A percentile compares a stretch with the other conserved stretches of the same genome.
These are phyloP conservation scores for Lachnellula arida DNA, from an alignment of 2,329 filamentous ascomycete genomes.

Conservation along the genomic window DNA sequence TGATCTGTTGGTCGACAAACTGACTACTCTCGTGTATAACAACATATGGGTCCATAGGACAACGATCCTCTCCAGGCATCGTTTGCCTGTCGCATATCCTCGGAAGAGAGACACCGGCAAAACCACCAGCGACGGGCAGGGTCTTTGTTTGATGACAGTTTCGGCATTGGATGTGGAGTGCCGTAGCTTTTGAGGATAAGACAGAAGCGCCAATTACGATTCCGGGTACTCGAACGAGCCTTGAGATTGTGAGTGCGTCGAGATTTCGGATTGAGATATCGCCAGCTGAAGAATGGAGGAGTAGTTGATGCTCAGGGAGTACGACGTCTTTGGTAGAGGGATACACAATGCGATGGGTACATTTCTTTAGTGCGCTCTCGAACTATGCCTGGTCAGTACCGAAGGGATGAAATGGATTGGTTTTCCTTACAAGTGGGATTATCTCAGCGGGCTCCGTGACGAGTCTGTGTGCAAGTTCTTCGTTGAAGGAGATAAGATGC, in stretches of 20 bases:
- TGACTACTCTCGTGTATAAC: slow-evolving; percentile 89
- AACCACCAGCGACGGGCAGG: slow-evolving; percentile 75
- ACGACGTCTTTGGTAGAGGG: slow-evolving; percentile 61
- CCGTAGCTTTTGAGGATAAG: slow-evolving; percentile 90
- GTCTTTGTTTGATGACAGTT: slow-evolving; percentile 71
- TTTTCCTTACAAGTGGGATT: slow-evolving; percentile 72
- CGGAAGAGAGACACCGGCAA: slow-evolving; percentile 80
- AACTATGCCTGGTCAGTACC: slow-evolving; percentile 54
- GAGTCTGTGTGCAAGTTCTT: slow-evolving; percentile 86
- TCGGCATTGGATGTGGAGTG: slow-evolving; percentile 80
- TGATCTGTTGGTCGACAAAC: slow-evolving; percentile 96
- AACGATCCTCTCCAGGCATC: slow-evolving; percentile 68
- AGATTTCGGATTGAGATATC: slow-evolving; percentile 92
- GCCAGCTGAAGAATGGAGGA: slow-evolving; percentile 87
- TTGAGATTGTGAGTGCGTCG: slow-evolving; percentile 86
- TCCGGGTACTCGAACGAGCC: slow-evolving; percentile 92
- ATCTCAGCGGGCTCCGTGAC: slow-evolving; percentile 88
- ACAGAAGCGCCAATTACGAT: slow-evolving; percentile 98
- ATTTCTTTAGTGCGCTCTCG: slow-evolving; percentile 82
- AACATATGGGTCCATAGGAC: slow-evolving; percentile 92
- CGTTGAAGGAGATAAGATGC: slow-evolving; percentile 92
- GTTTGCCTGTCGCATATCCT: slow-evolving; percentile 66
- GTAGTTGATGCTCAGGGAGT: slow-evolving; percentile 87
- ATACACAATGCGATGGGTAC: slow-evolving; percentile 89
- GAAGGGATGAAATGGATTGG: not conserved